Evolutionary conservation across 2,329 filamentous ascomycete genomes (phyloP).

Genomic region (Sarocladiaceae sp.): DNA sequence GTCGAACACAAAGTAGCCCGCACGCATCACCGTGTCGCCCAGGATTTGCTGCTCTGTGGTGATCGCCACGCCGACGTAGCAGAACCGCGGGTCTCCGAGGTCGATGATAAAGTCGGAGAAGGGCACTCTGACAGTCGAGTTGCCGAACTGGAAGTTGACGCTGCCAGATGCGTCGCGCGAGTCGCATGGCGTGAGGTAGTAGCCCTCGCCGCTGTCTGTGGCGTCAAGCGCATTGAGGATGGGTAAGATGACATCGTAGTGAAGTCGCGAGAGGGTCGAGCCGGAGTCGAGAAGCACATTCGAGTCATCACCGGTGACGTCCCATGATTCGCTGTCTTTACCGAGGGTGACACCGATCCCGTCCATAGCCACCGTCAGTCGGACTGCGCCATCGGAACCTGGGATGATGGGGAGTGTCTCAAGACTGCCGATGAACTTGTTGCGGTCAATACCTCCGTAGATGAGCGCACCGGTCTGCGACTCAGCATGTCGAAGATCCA

Average conservation of each 20-base stretch:
- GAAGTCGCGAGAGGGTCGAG: slow-evolving; percentile 42
- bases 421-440: slow-evolving; percentile 43
- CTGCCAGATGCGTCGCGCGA: slow-evolving; percentile 29
- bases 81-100: slow-evolving; percentile 26
- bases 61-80: slow-evolving; percentile 35
- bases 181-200: slow-evolving; percentile 38
- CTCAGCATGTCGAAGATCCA: slow-evolving; percentile 41
- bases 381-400: slow-evolving; percentile 27
- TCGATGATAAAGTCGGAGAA: slow-evolving; percentile 45
- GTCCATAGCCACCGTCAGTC: slow-evolving; percentile 27
- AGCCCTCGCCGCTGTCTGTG: slow-evolving; percentile 31
- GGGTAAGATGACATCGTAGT: slow-evolving; percentile 31
- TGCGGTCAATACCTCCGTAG: slow-evolving; percentile 47
- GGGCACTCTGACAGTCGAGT: slow-evolving; percentile 34
- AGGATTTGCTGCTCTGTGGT: slow-evolving; percentile 37
- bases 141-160: slow-evolving; percentile 42
- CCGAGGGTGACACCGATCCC: slow-evolving; percentile 24
- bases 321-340: slow-evolving; percentile 16
- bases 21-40: slow-evolving; percentile 35
- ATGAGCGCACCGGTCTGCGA: slow-evolving; percentile 41
- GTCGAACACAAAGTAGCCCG: slow-evolving; percentile 40
- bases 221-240: slow-evolving; percentile 39
- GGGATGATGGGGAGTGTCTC: slow-evolving; percentile 35
- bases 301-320: slow-evolving; percentile 23
- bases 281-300: slow-evolving; percentile 47